Conservation (phyloP, 495 filamentous ascomycete genomes). For the Aspergillus mulundensis region DNA sequence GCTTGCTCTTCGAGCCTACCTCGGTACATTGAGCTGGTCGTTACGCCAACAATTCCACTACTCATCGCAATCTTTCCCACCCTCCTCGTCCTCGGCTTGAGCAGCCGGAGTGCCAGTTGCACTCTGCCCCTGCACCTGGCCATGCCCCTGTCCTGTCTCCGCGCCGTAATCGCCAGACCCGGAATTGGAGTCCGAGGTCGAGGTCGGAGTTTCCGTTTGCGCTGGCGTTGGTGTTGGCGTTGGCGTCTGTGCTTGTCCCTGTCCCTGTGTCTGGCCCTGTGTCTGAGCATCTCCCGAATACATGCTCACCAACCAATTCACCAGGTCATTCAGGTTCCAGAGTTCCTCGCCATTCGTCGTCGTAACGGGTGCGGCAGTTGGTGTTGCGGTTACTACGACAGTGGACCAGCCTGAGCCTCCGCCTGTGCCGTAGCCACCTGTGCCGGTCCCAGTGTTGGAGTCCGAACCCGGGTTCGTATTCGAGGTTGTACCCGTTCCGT, state of each 20-base stretch:
- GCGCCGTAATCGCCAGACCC: neutral
- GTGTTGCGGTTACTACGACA: neutral
- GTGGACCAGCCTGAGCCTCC: neutral
- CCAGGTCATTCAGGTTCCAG: conserved; percentile 2
- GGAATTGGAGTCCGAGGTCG: neutral
- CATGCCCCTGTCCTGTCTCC: neutral
- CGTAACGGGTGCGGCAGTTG: neutral
- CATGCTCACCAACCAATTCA: conserved; percentile 2
- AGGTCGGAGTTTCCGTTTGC: neutral
- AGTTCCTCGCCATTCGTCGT: neutral
- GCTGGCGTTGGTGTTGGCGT: no score
- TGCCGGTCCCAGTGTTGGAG: neutral
- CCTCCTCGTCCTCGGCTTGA: neutral
- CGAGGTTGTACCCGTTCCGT: no score
- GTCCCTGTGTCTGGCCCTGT: neutral
- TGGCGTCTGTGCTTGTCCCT: neutral
- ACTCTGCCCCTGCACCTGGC: no score
- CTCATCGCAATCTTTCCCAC: neutral
- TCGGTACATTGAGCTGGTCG: no score
- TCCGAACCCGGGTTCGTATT: neutral
- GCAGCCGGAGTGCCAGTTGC: neutral
- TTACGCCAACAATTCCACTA: no score
- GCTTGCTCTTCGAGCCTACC: no score
- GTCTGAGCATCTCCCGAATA: neutral
- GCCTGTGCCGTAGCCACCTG: neutral